Evolutionary conservation across 2,329 filamentous ascomycete genomes (phyloP).

Genomic region (Penicillium rolfsii): DNA sequence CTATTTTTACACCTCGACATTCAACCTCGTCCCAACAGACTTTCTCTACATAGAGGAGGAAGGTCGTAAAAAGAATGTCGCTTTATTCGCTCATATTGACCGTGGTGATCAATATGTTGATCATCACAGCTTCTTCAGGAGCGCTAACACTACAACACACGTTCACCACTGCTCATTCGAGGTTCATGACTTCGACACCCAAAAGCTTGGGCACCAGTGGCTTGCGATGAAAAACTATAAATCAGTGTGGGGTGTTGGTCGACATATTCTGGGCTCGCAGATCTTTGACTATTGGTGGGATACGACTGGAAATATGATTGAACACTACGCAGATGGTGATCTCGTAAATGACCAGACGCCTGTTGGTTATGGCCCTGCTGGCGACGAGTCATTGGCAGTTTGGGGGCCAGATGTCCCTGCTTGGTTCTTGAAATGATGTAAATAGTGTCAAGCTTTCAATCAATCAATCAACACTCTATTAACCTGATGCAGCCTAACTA

Average conservation of each 20-base stretch:
- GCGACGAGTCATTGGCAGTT: slow-evolving; percentile 39
- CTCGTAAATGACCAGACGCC: slow-evolving; percentile 50
- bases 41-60: slow-evolving; percentile 31
- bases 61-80: slow-evolving; percentile 34
- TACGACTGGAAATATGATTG: slow-evolving; percentile 30
- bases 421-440: slow-evolving; percentile 35
- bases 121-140: slow-evolving; percentile 59
- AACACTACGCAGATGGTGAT: slow-evolving; percentile 58
- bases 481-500: no score
- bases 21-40: slow-evolving; percentile 39
- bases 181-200: slow-evolving; percentile 57
- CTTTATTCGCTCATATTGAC: slow-evolving; percentile 57
- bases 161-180: slow-evolving; percentile 58
- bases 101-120: slow-evolving; percentile 52
- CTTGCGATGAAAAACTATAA: slow-evolving; percentile 51
- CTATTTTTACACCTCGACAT: slow-evolving; percentile 35
- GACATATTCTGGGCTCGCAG: slow-evolving; percentile 55
- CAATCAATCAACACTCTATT: no score
- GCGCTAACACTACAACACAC: slow-evolving; percentile 36
- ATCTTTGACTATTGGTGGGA: slow-evolving; percentile 60
- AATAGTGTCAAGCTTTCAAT: no score
- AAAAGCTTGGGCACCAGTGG: slow-evolving; percentile 57
- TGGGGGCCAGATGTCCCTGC: slow-evolving; percentile 43
- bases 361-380: slow-evolving; percentile 38
- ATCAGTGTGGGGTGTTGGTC: slow-evolving; percentile 55